A percentile compares a stretch with the other conserved stretches of the same genome.
Evolutionary conservation across 2,329 filamentous ascomycete species (phyloP).

Genomic region (Diaporthe velutina): DNA sequence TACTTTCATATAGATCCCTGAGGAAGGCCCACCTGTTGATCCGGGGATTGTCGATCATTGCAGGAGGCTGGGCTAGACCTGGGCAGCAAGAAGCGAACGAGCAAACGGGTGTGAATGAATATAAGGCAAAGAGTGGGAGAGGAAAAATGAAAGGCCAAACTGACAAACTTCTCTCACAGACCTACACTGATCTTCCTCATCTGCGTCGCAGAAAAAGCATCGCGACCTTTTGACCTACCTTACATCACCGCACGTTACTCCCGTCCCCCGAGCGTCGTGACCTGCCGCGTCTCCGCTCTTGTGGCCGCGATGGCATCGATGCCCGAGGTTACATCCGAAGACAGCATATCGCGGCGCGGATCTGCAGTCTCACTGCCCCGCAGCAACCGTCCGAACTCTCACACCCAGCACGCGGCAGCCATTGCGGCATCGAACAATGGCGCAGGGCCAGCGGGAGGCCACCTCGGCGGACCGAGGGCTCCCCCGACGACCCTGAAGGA

Average conservation of each 20-base stretch:
- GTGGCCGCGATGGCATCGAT: slow-evolving; percentile 31
- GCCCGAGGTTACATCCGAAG: slow-evolving; percentile 37
- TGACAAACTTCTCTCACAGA: background rate
- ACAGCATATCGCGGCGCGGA: slow-evolving; percentile 38
- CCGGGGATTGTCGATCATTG: slow-evolving; percentile 35
- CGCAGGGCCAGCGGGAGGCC: background rate
- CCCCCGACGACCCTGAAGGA: slow-evolving; percentile 34
- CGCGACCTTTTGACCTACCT: slow-evolving; percentile 44
- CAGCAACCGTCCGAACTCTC: slow-evolving; percentile 28
- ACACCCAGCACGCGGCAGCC: slow-evolving; percentile 39
- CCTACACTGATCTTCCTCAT: slow-evolving; percentile 40
- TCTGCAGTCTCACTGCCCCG: slow-evolving; percentile 29
- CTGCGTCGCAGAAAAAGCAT: slow-evolving; percentile 42
- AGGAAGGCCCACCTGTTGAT: slow-evolving; percentile 27
- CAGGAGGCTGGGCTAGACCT: slow-evolving; percentile 10
- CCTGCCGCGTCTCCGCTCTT: slow-evolving; percentile 37
- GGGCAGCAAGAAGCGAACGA: background rate
- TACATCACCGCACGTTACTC: slow-evolving; percentile 38
- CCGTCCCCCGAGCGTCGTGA: slow-evolving; percentile 30
- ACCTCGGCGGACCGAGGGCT: slow-evolving; percentile 33
- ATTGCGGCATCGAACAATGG: slow-evolving; percentile 36
- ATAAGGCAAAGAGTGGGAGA: background rate
- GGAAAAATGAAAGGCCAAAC: background rate
- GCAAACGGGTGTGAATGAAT: background rate
- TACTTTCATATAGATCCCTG: slow-evolving; percentile 29